Evolutionary conservation across 2,329 filamentous ascomycete species (phyloP), one percentile per base, ranked within the genome.

Genomic region (Pezicula carpinea): DNA sequence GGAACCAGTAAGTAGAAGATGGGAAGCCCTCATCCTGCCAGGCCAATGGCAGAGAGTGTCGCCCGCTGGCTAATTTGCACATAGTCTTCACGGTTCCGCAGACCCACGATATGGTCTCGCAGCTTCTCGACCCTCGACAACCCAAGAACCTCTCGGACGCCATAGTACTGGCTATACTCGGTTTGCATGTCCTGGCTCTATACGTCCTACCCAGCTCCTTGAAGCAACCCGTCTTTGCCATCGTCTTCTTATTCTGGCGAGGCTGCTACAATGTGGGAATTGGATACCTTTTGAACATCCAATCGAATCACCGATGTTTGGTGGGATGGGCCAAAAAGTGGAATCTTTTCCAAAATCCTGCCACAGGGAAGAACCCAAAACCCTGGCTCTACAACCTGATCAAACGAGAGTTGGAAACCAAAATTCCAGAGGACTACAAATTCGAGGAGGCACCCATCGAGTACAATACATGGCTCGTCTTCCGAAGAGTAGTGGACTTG

Each of bases 391-490:
- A 95, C 75, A 77, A 79, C 34, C 76, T 95, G 53, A 75, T 99
- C 59, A 95, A 96, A 68, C 76, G 77, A 50, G 93, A 99, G 69
- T 78, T 96, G 66, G 91, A 97, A 70, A 86, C 89, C 59, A 97
- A 99, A 71, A 95, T 99, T 53, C 85, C 88, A 3, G 79, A 87
- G 61, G 90, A 99, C 71, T 99, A 97, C 73, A 83, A 84, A 54
- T 96, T 99, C 63, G 91, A 95, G 59, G 80, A 87, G 58, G 92
- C 92, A 0, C 93, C 93, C 14, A 76, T 97, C 66, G 93, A 99
- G 77, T 99, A 97, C 79, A 99, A 99, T 72, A 96, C 93, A 35
- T 99, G 93, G 93, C 79, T 99, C 47, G 82, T 96, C 57, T 99
- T 99, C 72, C 85, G 93, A 58, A 85, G 93, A 59, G 80, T 97